Conservation (phyloP, 345 rosid species). For the Arabidopsis thaliana region DNA sequence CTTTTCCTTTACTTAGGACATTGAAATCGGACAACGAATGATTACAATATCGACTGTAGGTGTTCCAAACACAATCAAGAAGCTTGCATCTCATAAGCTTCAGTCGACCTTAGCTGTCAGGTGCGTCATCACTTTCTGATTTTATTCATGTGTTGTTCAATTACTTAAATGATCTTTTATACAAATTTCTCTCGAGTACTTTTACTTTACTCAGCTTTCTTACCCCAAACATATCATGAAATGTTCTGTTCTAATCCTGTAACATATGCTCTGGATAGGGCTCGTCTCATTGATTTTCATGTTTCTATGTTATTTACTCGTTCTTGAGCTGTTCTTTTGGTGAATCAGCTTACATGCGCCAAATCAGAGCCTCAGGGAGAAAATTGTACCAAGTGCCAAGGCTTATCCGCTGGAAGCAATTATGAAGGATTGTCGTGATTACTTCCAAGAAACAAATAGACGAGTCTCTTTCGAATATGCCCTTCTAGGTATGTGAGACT, state of each 20-base stretch:
- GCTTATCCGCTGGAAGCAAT: constrained; percentile 89
- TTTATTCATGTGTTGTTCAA: constrained; percentile 13
- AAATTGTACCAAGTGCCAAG: constrained; percentile 95
- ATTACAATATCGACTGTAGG: constrained; percentile 96
- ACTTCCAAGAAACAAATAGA: constrained; percentile 77
- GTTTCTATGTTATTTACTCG: background rate
- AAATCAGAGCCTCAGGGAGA: constrained; percentile 85
- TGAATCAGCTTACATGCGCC: constrained; percentile 86
- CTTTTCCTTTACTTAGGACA: constrained; percentile 59
- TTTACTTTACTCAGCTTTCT: background rate
- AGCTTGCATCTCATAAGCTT: constrained; percentile 88
- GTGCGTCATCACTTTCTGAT: constrained; percentile 44
- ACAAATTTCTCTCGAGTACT: background rate
- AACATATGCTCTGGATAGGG: background rate
- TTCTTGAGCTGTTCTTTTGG: constrained; percentile 26
- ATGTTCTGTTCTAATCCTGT: background rate
- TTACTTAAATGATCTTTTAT: background rate
- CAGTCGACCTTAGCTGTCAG: constrained; percentile 97
- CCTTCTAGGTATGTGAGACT: constrained; percentile 69
- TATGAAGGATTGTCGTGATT: constrained; percentile 90
- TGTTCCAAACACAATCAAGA: constrained; percentile 94
- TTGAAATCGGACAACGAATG: constrained; percentile 98
- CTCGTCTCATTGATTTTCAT: background rate
- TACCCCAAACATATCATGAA: background rate
- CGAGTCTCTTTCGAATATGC: constrained; percentile 93